These are phyloP conservation scores for Gymnopilus dilepis DNA, from an alignment of 768 basidiomycete genomes.

Conservation along the genomic window DNA sequence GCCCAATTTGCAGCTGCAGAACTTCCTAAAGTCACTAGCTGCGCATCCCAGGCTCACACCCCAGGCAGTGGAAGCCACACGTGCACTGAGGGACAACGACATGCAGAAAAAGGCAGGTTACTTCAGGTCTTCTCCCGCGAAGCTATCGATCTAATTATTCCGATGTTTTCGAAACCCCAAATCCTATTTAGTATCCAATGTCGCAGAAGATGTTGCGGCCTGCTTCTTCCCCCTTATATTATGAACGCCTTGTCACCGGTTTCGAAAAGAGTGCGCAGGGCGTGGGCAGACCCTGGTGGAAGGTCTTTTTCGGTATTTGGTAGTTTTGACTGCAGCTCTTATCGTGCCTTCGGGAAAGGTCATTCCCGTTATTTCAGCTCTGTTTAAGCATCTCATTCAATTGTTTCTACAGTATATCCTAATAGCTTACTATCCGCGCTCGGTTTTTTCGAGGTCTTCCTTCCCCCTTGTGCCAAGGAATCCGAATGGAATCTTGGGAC, in stretches of 20 bases:
- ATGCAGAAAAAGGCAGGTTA: constrained; percentile 60
- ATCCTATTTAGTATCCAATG: constrained; percentile 60
- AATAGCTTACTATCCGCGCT: constrained; percentile 1
- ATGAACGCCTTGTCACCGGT: constrained; percentile 73
- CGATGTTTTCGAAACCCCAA: constrained; percentile 10
- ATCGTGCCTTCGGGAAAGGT: constrained; percentile 10
- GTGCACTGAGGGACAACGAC: constrained; percentile 57
- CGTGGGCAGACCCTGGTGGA: constrained; percentile 85
- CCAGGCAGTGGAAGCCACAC: constrained; percentile 62
- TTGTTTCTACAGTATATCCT: background rate
- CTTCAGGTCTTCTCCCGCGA: constrained; percentile 47
- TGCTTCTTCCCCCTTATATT: constrained; percentile 74
- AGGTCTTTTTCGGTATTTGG: constrained; percentile 81
- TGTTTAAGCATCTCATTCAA: background rate
- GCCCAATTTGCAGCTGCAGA: constrained; percentile 74
- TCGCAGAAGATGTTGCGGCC: constrained; percentile 69
- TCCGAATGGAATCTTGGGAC: constrained; percentile 7
- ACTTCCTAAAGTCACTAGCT: constrained; percentile 66
- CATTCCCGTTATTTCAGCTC: constrained; percentile 6
- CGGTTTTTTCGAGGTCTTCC: background rate
- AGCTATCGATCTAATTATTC: constrained; percentile 12
- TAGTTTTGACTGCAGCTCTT: constrained; percentile 30
- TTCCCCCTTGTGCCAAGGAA: background rate
- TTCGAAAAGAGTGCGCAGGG: constrained; percentile 78
- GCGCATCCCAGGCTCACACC: constrained; percentile 71